Base-by-base conservation (phyloP, 331 rosid species). In the Pyracantha coccinea region DNA sequence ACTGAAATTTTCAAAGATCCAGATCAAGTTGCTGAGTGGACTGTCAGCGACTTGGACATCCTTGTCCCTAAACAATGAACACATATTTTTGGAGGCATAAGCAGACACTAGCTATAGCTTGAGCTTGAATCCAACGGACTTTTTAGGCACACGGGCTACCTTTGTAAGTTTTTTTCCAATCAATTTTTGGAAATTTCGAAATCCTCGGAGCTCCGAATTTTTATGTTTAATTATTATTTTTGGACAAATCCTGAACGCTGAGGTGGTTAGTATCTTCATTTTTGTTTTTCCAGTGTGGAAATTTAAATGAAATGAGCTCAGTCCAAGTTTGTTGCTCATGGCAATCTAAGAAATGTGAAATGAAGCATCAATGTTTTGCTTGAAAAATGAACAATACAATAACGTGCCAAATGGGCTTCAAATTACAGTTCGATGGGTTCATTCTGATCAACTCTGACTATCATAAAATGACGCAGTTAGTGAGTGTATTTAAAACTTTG, bases 11-110 rank as follows among this genome's bases (percentile, higher is more conserved):
- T 69, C 78, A 63, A 68, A 7, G 83, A 83, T 23, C 66, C 74
- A 2, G 52, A 79, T 25, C 79, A 58, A 33, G 83, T 81, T 61
- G 87, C 86, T 53, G 91, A 87, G 58, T 85, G 91, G 91, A 78
- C 74, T 2, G 81, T 87, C 2, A 80, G 83, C 72, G 84, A 87
- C 55, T 87, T 85, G 66, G 84, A 87, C 75, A 74, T 85, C 20
- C 68, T 78, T n/a, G 66, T 87, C 31, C 77, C 81, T 15, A 29
- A 53, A 19, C 66, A 67, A 53, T 54, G 68, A 62, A 62, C 68
- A 0, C 38, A 28, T 27, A 8, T 29, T 6, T 15, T 3, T 15
- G 74, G 45, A 19, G 19, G 64, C 31, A 29, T 24, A 24, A 59
- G 14, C 50, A 38, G 45, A 28, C 77, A 44, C 27, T 4, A 4